Evolutionary conservation across 345 rosid species (phyloP).

Genomic region (Pistacia vera): DNA sequence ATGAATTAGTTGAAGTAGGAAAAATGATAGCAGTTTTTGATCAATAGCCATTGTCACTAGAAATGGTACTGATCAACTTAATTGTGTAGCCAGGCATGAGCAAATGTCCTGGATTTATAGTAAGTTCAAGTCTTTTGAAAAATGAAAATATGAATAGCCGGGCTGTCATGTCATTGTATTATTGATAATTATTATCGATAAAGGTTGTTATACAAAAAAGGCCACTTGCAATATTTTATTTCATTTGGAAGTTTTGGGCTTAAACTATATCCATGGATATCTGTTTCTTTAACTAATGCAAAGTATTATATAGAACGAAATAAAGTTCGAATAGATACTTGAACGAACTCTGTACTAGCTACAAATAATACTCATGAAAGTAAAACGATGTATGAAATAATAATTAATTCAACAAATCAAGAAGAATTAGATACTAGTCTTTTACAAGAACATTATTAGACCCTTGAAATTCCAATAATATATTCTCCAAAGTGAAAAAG

Average conservation of each 20-base stretch:
- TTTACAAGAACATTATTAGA: no score
- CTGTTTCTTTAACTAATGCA: neutral
- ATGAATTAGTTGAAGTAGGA: slow-evolving; percentile 34
- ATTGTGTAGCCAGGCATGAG: slow-evolving; percentile 1
- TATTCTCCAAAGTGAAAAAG: no score
- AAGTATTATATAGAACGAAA: no score
- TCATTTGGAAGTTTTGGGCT: neutral
- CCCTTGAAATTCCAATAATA: no score
- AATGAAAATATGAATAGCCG: slow-evolving; percentile 29
- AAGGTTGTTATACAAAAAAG: slow-evolving; percentile 12
- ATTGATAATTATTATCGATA: neutral
- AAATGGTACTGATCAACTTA: neutral
- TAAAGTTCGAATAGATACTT: neutral
- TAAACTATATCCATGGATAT: neutral
- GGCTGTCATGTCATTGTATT: slow-evolving; percentile 22
- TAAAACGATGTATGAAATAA: no score
- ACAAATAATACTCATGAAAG: neutral
- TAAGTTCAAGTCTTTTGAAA: slow-evolving; percentile 27
- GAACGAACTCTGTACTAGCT: neutral
- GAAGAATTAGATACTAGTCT: no score
- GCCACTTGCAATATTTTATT: slow-evolving; percentile 13
- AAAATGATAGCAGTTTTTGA: slow-evolving; percentile 36
- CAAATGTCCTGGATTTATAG: slow-evolving; percentile 29
- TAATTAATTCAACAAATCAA: neutral
- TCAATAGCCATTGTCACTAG: slow-evolving; percentile 32